Percentiles rank a stretch among this genome's conserved stretches.
These are phyloP conservation scores for Spathaspora boniae DNA, from an alignment of 805 yeast genomes.

Conservation along the genomic window DNA sequence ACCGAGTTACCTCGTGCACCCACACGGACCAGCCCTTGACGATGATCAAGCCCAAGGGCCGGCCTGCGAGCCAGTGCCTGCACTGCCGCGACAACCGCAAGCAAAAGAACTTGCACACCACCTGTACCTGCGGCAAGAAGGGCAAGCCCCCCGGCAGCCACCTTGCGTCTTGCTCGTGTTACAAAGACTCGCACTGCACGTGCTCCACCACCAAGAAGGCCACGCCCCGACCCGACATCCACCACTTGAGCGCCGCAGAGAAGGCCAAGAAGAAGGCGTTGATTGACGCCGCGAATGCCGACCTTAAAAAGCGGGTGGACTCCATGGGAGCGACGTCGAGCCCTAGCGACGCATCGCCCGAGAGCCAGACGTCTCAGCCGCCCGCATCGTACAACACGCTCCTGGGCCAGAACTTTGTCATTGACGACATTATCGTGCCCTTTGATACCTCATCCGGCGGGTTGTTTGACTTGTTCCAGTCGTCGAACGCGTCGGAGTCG, in stretches of 20 bases:
- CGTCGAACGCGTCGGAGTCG: conserved; percentile 1
- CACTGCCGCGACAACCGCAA: conserved; percentile 80
- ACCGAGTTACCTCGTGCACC: conserved; percentile 88
- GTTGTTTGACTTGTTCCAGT: conserved; percentile 25
- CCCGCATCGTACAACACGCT: conserved; percentile 2
- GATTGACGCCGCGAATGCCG: conserved; percentile 13
- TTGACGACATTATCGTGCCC: conserved; percentile 30
- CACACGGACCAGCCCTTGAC: conserved; percentile 89
- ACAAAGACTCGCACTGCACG: conserved; percentile 39
- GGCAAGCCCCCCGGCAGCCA: conserved; percentile 39
- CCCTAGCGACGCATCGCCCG: conserved; percentile 5
- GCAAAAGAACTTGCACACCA: conserved; percentile 59
- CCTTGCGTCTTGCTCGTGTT: conserved; percentile 35
- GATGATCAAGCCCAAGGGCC: conserved; percentile 93
- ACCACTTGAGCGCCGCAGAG: conserved; percentile 14
- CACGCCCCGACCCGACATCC: conserved; percentile 11
- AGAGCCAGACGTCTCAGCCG: conserved; percentile 2
- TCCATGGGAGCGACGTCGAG: conserved; percentile 4
- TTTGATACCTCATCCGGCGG: conserved; percentile 28
- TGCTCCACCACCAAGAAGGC: conserved; percentile 23
- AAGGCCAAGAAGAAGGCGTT: conserved; percentile 13
- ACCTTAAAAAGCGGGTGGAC: conserved; percentile 9
- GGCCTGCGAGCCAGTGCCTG: conserved; percentile 89
- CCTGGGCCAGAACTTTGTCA: conserved; percentile 15
- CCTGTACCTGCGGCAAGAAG: conserved; percentile 67